phyloP scores from a whole-genome alignment of 1,284 basidiomycete species.

The Xanthoconium separans region DNA sequence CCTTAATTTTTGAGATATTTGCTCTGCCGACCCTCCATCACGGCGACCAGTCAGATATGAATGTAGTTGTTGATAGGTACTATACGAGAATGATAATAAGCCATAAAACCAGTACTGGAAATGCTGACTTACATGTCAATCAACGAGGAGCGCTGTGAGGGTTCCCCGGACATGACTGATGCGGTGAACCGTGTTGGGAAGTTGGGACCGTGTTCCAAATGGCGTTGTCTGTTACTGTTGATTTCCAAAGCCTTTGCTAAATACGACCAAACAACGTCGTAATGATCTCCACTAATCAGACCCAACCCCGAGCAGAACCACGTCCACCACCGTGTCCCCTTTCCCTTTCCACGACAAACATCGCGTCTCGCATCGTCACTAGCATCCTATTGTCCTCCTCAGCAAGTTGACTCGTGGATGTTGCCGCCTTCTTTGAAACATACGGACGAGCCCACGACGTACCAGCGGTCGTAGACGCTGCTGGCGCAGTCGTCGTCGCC shows the following conservation, averaged over 20 bases:
- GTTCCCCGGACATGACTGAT: slow-evolving; percentile 41
- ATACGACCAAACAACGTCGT: slow-evolving; percentile 20
- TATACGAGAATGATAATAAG: slow-evolving; percentile 24
- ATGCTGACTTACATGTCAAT: slow-evolving; percentile 44
- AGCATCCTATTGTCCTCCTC: slow-evolving; percentile 56
- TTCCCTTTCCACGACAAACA: slow-evolving; percentile 79
- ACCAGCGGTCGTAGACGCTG: slow-evolving; percentile 16
- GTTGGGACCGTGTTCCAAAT: slow-evolving; percentile 8
- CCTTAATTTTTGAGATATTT: slow-evolving; percentile 55
- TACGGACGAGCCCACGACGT: slow-evolving; percentile 68
- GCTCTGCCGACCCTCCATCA: slow-evolving; percentile 54
- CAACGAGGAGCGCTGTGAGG: slow-evolving; percentile 45
- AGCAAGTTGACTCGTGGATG: slow-evolving; percentile 25
- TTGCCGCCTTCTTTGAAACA: slow-evolving; percentile 37
- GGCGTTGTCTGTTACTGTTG: slow-evolving; percentile 24
- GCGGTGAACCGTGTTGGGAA: not conserved
- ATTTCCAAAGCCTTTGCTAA: slow-evolving; percentile 25
- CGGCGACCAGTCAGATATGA: slow-evolving; percentile 55
- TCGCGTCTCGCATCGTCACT: slow-evolving; percentile 73
- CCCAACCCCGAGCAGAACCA: slow-evolving; percentile 71
- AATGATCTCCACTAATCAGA: slow-evolving; percentile 32
- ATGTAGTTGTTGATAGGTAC: slow-evolving; percentile 68
- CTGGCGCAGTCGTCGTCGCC: slow-evolving; percentile 32
- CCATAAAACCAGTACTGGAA: not conserved
- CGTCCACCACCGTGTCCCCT: slow-evolving; percentile 75